These are phyloP conservation scores for Neurospora tetrasperma DNA, from an alignment of 495 filamentous ascomycete genomes.

Conservation along the genomic window DNA sequence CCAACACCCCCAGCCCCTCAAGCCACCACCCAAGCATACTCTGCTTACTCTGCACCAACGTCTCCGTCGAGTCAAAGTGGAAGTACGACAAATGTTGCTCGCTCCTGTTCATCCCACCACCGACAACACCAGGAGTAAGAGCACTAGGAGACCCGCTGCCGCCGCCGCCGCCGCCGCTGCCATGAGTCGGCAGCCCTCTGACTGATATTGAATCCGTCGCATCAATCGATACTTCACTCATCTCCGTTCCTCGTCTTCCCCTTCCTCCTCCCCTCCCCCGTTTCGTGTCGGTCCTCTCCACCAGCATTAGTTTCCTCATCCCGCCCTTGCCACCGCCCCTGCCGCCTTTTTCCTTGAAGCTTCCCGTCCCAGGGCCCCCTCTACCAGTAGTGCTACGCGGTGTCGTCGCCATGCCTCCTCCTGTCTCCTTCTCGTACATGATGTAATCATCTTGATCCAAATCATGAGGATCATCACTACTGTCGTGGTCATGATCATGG, in stretches of 20 bases:
- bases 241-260: not conserved
- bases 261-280: not conserved
- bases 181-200: too few relatives aligned
- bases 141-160: not conserved
- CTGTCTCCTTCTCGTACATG: not conserved
- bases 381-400: not conserved
- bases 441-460: not conserved
- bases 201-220: not conserved
- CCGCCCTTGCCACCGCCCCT: not conserved
- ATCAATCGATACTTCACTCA: not conserved
- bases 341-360: not conserved
- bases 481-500: not conserved
- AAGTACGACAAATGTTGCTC: not conserved
- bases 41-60: slow-evolving; percentile 7
- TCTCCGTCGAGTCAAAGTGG: not conserved
- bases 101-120: not conserved
- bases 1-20: not conserved
- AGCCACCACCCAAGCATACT: slow-evolving; percentile 4
- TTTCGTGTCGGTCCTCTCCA: not conserved
- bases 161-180: not conserved
- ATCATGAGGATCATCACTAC: not conserved
- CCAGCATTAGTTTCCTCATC: not conserved
- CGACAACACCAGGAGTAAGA: not conserved
- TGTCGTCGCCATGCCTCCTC: not conserved
- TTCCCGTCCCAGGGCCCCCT: not conserved